Base-by-base conservation (phyloP, 164 flowering plant species). In the Magnolia sinica region DNA sequence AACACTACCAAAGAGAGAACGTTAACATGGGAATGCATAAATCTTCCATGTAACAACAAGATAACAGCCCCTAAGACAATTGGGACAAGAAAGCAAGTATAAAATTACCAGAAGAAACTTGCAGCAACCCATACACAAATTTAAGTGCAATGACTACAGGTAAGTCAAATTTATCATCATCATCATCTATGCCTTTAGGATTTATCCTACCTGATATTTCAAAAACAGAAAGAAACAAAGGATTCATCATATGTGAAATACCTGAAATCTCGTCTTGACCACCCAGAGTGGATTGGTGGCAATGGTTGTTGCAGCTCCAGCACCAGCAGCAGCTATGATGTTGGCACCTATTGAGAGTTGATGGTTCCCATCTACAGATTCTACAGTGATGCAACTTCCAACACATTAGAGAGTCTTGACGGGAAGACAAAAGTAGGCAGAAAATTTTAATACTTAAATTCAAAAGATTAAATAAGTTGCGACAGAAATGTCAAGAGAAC, bases 251-350 rank as follows among this genome's bases (percentile, higher is more conserved):
- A 55, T 16, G 18, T 11, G 61, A 55, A 55, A 55, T 78, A 94
- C 99, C 78, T 94, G 99, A 80, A 96, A 86, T 84, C 99, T 90
- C 49, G 99, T 96, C 87, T 96, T 96, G 55, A 96, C 99, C 78
- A 96, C 99, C 99, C 99, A 96, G 73, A 96, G 93, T 82, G 99
- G 99, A 85, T 94, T 94, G 75, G 95, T 96, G 45, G 85, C 88
- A 80, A 89, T 88, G 19, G 94, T 87, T 72, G 99, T 96, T 72
- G 93, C 93, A 84, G 93, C 94, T 77, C 98, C 99, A 80, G 99
- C 99, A 78, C 95, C 94, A 74, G 93, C 82, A 82, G 99, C 99
- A 81, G 99, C 99, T 19, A 91, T 75, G 89, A 96, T 84, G 72
- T 94, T 92, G 71, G 97, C 94, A 76, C 98, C 97, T 52, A 94